A percentile compares a stretch with the other conserved stretches of the same genome.
These are phyloP conservation scores for Russula compacta DNA, from an alignment of 768 basidiomycete genomes.

Conservation along the genomic window DNA sequence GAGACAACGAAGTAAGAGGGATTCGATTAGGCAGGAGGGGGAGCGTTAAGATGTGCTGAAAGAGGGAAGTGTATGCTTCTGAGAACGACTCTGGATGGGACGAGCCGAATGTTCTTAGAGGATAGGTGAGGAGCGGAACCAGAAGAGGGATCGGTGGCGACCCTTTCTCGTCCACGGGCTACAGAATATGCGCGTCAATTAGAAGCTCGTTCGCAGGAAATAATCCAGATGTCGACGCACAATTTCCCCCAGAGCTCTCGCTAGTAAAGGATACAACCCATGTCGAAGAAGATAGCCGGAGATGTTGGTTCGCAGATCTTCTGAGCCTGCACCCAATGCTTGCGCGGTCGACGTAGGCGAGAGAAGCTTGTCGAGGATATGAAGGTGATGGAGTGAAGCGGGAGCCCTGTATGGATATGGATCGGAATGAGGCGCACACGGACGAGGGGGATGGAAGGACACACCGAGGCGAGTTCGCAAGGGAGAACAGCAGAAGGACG, in stretches of 20 bases:
- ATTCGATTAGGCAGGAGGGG: conserved; percentile 73
- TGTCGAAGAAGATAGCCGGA: not conserved
- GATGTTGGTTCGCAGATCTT: conserved; percentile 8
- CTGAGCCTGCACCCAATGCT: not conserved
- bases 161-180: conserved; percentile 53
- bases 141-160: conserved; percentile 45
- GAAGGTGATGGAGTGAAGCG: conserved; percentile 4
- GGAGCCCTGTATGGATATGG: not conserved
- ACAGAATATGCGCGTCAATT: not conserved
- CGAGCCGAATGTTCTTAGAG: conserved; percentile 31
- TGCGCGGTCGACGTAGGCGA: conserved; percentile 9
- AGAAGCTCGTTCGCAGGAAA: not conserved
- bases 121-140: conserved; percentile 55
- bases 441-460: conserved; percentile 22
- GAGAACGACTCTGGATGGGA: conserved; percentile 4
- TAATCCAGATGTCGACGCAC: conserved; percentile 32
- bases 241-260: conserved; percentile 41
- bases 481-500: conserved; percentile 42
- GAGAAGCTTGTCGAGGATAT: not conserved
- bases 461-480: conserved; percentile 43
- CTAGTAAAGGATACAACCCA: conserved; percentile 2
- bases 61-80: conserved; percentile 9
- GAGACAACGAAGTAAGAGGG: conserved; percentile 50
- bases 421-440: not conserved
- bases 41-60: conserved; percentile 27